A percentile compares a stretch with the other conserved stretches of the same genome.
phyloP scores from a whole-genome alignment of 805 yeast genomes.

The Nakazawaea ishiwadae region DNA sequence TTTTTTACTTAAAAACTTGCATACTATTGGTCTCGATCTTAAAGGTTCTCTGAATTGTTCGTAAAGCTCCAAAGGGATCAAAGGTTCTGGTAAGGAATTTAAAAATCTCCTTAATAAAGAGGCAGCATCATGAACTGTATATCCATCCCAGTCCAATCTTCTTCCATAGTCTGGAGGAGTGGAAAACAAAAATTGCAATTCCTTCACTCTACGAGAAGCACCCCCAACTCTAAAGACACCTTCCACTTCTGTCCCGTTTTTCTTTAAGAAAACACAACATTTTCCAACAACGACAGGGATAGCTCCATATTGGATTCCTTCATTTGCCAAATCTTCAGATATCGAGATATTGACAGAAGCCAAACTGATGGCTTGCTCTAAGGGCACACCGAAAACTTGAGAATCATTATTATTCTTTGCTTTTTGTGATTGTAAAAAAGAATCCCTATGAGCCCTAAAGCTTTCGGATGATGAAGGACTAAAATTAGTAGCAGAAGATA shows the following conservation, averaged over 20 bases:
- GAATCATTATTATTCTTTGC: constrained; percentile 39
- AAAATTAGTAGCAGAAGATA: constrained; percentile 28
- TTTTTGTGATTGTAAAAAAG: constrained; percentile 38
- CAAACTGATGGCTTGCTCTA: constrained; percentile 61
- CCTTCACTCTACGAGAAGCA: constrained; percentile 80
- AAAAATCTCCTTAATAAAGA: constrained; percentile 81
- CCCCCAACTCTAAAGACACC: constrained; percentile 96
- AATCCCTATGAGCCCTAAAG: constrained; percentile 43
- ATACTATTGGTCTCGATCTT: constrained; percentile 55
- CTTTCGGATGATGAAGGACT: constrained; percentile 30
- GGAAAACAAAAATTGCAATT: constrained; percentile 78
- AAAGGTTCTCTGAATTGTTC: constrained; percentile 78
- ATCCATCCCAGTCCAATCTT: constrained; percentile 86
- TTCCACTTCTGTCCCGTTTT: constrained; percentile 71
- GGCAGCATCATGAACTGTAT: constrained; percentile 95
- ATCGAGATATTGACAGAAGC: constrained; percentile 78
- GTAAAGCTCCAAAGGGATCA: constrained; percentile 75
- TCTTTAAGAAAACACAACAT: constrained; percentile 83
- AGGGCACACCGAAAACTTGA: constrained; percentile 75
- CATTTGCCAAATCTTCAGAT: constrained; percentile 49
- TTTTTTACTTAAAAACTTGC: constrained; percentile 60
- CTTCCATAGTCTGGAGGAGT: constrained; percentile 89
- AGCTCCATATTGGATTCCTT: constrained; percentile 73
- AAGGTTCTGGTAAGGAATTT: constrained; percentile 87
- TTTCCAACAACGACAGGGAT: constrained; percentile 95